Conservation (phyloP, 2,329 filamentous ascomycete species). For the Helminthosporium solani region DNA sequence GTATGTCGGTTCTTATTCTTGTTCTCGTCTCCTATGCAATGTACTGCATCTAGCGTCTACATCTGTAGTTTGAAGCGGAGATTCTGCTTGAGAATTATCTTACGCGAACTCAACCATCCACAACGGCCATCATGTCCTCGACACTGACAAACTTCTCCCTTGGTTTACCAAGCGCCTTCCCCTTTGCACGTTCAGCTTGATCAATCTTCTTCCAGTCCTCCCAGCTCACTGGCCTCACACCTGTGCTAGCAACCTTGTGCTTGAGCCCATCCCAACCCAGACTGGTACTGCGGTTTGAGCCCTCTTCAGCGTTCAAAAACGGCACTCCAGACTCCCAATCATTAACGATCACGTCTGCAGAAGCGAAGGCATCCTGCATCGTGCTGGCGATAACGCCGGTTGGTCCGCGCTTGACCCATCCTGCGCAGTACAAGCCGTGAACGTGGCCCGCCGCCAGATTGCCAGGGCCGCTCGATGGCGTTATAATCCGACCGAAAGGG, state of each 20-base stretch:
- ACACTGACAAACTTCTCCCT: slow-evolving; percentile 67
- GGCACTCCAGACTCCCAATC: slow-evolving; percentile 64
- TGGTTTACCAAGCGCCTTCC: slow-evolving; percentile 68
- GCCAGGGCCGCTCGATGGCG: slow-evolving; percentile 38
- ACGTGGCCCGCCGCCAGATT: slow-evolving; percentile 52
- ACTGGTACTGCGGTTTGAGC: slow-evolving; percentile 41
- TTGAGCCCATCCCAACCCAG: slow-evolving; percentile 78
- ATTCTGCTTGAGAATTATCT: too few species aligned
- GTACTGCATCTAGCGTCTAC: too few species aligned
- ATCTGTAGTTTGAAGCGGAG: too few species aligned
- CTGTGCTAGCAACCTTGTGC: slow-evolving; percentile 56
- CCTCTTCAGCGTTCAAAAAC: slow-evolving; percentile 50
- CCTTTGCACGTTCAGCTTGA: slow-evolving; percentile 68
- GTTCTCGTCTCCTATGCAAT: not conserved
- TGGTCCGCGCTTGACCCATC: slow-evolving; percentile 94
- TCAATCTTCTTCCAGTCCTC: slow-evolving; percentile 85
- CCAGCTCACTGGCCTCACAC: slow-evolving; percentile 72
- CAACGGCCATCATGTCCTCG: slow-evolving; percentile 57
- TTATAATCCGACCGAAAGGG: slow-evolving; percentile 69
- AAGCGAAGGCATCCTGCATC: slow-evolving; percentile 91
- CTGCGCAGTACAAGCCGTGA: slow-evolving; percentile 84
- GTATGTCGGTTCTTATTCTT: too few species aligned
- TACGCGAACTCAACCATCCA: slow-evolving; percentile 25
- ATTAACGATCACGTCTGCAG: slow-evolving; percentile 76
- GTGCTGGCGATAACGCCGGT: slow-evolving; percentile 95